Evolutionary conservation across 495 filamentous ascomycete species (phyloP).

Genomic region (Aspergillus nidulans): DNA sequence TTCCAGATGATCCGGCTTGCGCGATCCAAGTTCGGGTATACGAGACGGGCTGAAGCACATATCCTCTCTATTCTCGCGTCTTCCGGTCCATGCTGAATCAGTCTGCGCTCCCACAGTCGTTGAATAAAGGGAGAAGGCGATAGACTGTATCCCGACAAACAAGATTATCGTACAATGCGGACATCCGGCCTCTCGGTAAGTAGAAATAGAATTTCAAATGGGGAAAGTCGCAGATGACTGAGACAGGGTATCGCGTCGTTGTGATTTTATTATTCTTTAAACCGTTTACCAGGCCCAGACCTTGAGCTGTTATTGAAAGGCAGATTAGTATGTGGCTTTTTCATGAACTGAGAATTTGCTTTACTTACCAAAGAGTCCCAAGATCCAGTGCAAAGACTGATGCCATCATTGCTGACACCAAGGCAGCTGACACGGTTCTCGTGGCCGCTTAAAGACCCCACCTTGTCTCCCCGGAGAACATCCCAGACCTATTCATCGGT

Average conservation of each 20-base stretch:
- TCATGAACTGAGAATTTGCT: not conserved
- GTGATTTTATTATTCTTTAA: constrained; percentile 27
- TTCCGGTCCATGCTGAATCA: constrained; percentile 12
- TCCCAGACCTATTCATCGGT: constrained; percentile 78
- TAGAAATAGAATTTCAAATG: constrained; percentile 32
- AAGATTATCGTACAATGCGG: constrained; percentile 46
- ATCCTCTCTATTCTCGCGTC: constrained; percentile 5
- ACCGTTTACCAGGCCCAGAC: constrained; percentile 70
- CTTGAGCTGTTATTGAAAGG: constrained; percentile 59
- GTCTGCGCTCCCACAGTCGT: constrained; percentile 26
- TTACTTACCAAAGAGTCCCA: constrained; percentile 95
- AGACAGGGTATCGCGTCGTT: constrained; percentile 44
- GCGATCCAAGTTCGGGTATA: not conserved
- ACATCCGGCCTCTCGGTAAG: constrained; percentile 31
- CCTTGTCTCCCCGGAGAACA: constrained; percentile 91
- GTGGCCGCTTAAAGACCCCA: constrained; percentile 92
- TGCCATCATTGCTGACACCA: constrained; percentile 96
- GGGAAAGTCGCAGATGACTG: constrained; percentile 43
- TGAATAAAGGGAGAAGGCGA: constrained; percentile 30
- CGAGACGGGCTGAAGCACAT: constrained; percentile 3
- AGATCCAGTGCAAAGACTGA: constrained; percentile 98
- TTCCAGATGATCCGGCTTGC: constrained; percentile 9
- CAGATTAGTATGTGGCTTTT: constrained; percentile 12
- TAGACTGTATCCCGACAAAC: constrained; percentile 27
- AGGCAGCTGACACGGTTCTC: constrained; percentile 98